Evolutionary conservation across 192 early-diverging fungal species (phyloP), one percentile per base, ranked within the genome.

Genomic region (Diversispora epigaea): DNA sequence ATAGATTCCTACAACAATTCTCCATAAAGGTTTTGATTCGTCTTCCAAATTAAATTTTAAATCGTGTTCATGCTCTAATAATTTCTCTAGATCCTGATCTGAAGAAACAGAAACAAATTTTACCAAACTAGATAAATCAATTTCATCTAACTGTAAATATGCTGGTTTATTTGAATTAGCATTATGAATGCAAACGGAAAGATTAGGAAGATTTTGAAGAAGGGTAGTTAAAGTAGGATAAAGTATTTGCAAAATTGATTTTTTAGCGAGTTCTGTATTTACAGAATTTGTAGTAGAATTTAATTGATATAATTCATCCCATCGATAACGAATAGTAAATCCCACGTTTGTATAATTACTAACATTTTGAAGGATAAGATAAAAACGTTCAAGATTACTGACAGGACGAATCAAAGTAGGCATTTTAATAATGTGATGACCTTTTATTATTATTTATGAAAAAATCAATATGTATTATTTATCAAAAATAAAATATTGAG

Each of bases 21-120:
- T 22, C 66, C 66, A 68, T 6, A 68, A 25, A 17, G 43, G 66
- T 49, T 68, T 68, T 10, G 66, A 47, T 15, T 68, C 66, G 19
- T 25, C 47, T 6, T 45, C 44, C 25, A 40, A n/a, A 49, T 49
- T n/a, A 19, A 68, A 46, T 47, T 11, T 21, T 47, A 68, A 40
- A 49, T 68, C 47, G 8, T 68, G 66, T 68, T 68, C 44, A 8
- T 21, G 9, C 21, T 68, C 66, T 9, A 68, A 8, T 4, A 45
- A 6, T 22, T 68, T 68, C 47, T 47, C 66, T 10, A 68, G 32
- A 25, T 68, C 45, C 17, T 49, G n/a, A 25, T 46, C 66, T 12
- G 41, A 47, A 50, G 45, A 68, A 25, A 68, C n/a, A 0, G n/a
- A 15, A 32, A 32, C 8, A 68, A 68, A 68, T 11, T 50, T 45